Conservation (phyloP, 768 basidiomycete species). For the Suillus clintonianus region DNA sequence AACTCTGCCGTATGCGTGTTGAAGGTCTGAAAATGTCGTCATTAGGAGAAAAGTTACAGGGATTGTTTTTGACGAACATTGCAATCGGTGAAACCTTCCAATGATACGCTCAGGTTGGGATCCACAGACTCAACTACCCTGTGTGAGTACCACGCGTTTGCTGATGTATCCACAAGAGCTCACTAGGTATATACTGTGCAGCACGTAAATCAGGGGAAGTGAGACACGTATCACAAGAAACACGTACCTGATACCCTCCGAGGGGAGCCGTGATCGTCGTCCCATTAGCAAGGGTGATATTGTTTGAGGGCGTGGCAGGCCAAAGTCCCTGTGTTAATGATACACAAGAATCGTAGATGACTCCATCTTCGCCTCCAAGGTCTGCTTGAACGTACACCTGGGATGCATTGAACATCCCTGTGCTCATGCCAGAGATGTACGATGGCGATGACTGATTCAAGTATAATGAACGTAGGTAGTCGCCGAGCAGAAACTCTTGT, state of each 20-base stretch:
- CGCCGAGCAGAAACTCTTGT: constrained; percentile 61
- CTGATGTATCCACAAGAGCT: constrained; percentile 12
- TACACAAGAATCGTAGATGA: constrained; percentile 66
- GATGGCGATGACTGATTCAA: constrained; percentile 53
- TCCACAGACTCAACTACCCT: constrained; percentile 62
- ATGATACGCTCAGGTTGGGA: constrained; percentile 57
- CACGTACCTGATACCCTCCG: constrained; percentile 59
- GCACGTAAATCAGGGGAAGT: constrained; percentile 18
- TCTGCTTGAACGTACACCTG: constrained; percentile 60
- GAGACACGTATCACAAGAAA: constrained; percentile 4
- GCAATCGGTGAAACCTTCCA: constrained; percentile 70
- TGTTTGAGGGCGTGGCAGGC: constrained; percentile 49
- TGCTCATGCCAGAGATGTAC: constrained; percentile 45
- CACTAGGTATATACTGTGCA: constrained; percentile 44
- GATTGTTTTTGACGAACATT: constrained; percentile 37
- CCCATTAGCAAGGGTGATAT: constrained; percentile 66
- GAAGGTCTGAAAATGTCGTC: constrained; percentile 42
- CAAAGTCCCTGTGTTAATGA: constrained; percentile 72
- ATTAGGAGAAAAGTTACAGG: not conserved
- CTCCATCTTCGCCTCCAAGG: constrained; percentile 66
- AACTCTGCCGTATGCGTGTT: constrained; percentile 47
- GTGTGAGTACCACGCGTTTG: constrained; percentile 5
- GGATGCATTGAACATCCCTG: constrained; percentile 34
- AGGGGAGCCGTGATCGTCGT: constrained; percentile 59
- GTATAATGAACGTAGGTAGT: constrained; percentile 52